Evolutionary conservation across 2,329 filamentous ascomycete genomes (phyloP).

Genomic region (Dactylellina leptospora): DNA sequence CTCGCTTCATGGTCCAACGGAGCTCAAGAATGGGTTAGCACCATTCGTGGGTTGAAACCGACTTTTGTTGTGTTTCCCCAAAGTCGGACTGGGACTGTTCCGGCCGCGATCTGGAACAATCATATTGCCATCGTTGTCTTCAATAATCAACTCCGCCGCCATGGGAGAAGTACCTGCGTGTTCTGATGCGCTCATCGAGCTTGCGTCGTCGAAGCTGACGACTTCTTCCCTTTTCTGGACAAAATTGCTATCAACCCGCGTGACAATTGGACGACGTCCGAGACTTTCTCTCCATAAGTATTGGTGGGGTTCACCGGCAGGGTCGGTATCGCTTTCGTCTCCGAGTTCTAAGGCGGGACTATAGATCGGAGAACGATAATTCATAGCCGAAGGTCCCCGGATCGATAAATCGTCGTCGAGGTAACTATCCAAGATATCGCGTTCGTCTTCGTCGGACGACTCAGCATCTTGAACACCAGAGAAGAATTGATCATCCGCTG

Average conservation of each 20-base stretch:
- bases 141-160: slow-evolving; percentile 41
- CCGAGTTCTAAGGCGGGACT: slow-evolving; percentile 33
- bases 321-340: slow-evolving; percentile 42
- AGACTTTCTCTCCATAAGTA: slow-evolving; percentile 43
- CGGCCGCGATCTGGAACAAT: slow-evolving; percentile 45
- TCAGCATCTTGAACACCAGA: slow-evolving; percentile 62
- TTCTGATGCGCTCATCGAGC: slow-evolving; percentile 30
- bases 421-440: slow-evolving; percentile 47
- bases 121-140: slow-evolving; percentile 51
- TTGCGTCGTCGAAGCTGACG: slow-evolving; percentile 42
- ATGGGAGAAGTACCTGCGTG: slow-evolving; percentile 28
- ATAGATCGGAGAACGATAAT: slow-evolving; percentile 32
- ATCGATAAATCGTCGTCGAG: slow-evolving; percentile 43
- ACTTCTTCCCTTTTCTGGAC: slow-evolving; percentile 44
- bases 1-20: slow-evolving; percentile 1
- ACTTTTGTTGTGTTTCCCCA: slow-evolving; percentile 36
- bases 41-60: slow-evolving; percentile 27
- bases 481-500: slow-evolving; percentile 78
- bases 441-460: slow-evolving; percentile 55
- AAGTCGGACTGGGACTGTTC: slow-evolving; percentile 47
- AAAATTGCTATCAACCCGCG: slow-evolving; percentile 48
- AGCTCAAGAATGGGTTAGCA: slow-evolving; percentile 28
- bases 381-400: slow-evolving; percentile 9
- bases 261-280: slow-evolving; percentile 40
- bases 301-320: slow-evolving; percentile 32